phyloP scores from a whole-genome alignment of 2,329 filamentous ascomycete species.

The Exserohilum rostratum region DNA sequence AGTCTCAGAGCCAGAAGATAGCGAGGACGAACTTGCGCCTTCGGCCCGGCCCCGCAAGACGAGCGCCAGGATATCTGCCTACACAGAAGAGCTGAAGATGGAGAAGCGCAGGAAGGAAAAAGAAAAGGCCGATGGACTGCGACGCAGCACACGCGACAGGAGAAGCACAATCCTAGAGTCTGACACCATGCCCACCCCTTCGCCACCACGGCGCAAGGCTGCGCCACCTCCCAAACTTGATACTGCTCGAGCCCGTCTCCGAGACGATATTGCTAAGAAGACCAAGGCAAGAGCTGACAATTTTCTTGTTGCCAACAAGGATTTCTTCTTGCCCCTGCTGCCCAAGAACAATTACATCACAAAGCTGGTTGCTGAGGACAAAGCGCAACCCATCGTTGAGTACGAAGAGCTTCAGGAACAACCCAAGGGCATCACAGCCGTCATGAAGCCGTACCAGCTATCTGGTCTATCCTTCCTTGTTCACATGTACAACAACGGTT shows the following conservation, averaged over 20 bases:
- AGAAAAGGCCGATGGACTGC: conserved; percentile 17
- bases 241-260: conserved; percentile 50
- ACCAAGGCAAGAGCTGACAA: conserved; percentile 54
- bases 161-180: conserved; percentile 40
- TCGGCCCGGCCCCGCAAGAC: conserved; percentile 20
- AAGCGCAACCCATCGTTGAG: conserved; percentile 38
- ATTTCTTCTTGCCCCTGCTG: conserved; percentile 56
- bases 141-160: conserved; percentile 32
- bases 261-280: conserved; percentile 50
- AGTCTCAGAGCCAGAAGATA: conserved; percentile 11
- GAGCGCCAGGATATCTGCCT: conserved; percentile 14
- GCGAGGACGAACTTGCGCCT: conserved; percentile 34
- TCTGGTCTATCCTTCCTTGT: conserved; percentile 99
- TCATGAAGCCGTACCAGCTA: conserved; percentile 92
- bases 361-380: conserved; percentile 41
- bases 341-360: conserved; percentile 52
- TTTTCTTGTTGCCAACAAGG: conserved; percentile 54
- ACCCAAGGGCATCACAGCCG: conserved; percentile 56
- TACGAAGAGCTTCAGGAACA: conserved; percentile 53
- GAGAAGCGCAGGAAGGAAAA: conserved; percentile 31
- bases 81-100: conserved; percentile 42
- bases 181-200: conserved; percentile 31
- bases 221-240: conserved; percentile 34
- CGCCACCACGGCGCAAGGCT: conserved; percentile 15
- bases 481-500: conserved; percentile 98